phyloP scores from a whole-genome alignment of 164 flowering plant genomes.

The Vitis amurensis region DNA sequence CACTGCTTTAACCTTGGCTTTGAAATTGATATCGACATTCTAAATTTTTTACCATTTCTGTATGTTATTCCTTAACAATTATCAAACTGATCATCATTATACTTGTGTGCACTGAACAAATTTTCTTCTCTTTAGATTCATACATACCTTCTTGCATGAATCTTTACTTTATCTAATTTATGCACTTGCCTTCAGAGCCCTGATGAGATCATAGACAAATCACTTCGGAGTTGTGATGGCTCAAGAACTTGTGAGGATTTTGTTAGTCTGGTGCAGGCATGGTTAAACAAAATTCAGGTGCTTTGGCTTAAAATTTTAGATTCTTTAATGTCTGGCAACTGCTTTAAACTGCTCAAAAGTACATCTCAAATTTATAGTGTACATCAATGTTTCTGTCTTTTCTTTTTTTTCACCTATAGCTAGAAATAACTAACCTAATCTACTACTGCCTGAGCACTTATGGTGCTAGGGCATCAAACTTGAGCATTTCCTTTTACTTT shows the following conservation, averaged over 20 bases:
- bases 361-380: background rate
- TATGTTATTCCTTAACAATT: background rate
- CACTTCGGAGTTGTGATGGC: conserved; percentile 68
- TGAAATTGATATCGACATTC: background rate
- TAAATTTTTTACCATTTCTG: background rate
- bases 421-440: too few species aligned
- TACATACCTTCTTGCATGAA: background rate
- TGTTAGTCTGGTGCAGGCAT: conserved; percentile 76
- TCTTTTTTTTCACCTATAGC: too few species aligned
- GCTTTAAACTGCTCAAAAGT: background rate
- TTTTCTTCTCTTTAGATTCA: background rate
- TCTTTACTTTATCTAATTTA: conserved; percentile 11
- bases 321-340: background rate
- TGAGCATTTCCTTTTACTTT: too few species aligned
- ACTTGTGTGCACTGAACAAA: background rate
- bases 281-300: conserved; percentile 92
- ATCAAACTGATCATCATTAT: background rate
- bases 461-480: too few species aligned
- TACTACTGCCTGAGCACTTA: too few species aligned
- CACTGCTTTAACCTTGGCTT: background rate
- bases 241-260: conserved; percentile 81
- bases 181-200: conserved; percentile 59
- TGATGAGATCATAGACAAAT: conserved; percentile 86
- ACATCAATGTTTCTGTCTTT: background rate
- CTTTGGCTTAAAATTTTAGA: background rate